Base-by-base conservation (phyloP, 2,329 filamentous ascomycete species). In the Lomentospora prolificans region DNA sequence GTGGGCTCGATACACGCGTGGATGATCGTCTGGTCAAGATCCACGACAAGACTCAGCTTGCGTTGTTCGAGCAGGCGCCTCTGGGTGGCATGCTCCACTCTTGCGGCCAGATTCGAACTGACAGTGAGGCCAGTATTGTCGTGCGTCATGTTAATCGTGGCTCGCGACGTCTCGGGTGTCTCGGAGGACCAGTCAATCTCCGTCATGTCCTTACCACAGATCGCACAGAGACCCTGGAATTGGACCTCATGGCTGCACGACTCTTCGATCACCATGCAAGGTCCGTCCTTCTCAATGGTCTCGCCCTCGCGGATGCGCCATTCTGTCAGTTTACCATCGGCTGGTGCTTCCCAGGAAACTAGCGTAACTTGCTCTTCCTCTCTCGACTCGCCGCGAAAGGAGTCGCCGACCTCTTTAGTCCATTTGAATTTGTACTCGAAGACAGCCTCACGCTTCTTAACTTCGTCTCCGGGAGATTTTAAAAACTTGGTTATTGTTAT, bases 1-100 rank as follows among this genome's bases (percentile, higher is more conserved):
- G 94, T 99, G 5, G 91, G 92, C 63, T 99, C 94, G 64, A 97
- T 95, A 59, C 90, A 96, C 25, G 94, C 94, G 69, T 99, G 94
- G 62, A 99, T 99, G 64, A 99, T 94, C 57, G 94, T 99, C 74
- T 97, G 92, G 68, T 99, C 94, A 55, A 99, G 77, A 76, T 99
- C 94, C 63, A 99, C 94, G 25, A 99, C 94, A 48, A 99, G 78
- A 50, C 89, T 95, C 48, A 99, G 79, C 72, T 95, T 96, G 62
- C 87, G 83, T 59, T 87, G 82, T 58, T 84, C 79, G 46, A 99
- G 75, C 44, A 99, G 76, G 19, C 92, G 85, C 58, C 84, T 81
- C 73, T 96, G 95, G 12, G 90, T 81, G 63, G 95, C 87, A 66
- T 91, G 85, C 70, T 97, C 92, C 57, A 89, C 86, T 61, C 83